phyloP scores from a whole-genome alignment of 768 basidiomycete species.

The Boletus huronensis region DNA sequence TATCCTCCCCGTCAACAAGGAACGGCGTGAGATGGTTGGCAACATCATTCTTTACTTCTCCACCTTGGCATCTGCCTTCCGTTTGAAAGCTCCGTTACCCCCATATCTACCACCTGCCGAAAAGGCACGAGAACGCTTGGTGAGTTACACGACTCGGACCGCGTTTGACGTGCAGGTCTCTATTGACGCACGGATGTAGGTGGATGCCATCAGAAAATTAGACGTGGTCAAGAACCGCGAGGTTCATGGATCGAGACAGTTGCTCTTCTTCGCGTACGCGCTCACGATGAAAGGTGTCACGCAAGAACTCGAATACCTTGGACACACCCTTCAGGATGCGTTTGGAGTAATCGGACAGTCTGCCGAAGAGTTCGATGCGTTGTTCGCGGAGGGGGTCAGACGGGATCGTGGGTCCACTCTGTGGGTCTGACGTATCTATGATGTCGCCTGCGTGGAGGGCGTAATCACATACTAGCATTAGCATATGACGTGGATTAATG shows the following conservation, averaged over 20 bases:
- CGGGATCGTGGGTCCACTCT: neutral
- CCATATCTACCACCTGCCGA: slow-evolving; percentile 95
- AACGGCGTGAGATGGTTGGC: slow-evolving; percentile 91
- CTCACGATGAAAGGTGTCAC: slow-evolving; percentile 94
- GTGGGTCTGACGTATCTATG: slow-evolving; percentile 14
- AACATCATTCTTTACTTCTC: slow-evolving; percentile 92
- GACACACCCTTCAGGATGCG: slow-evolving; percentile 75
- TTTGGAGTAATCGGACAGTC: slow-evolving; percentile 91
- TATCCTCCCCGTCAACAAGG: slow-evolving; percentile 83
- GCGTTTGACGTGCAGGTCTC: neutral
- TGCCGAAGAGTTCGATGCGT: slow-evolving; percentile 74
- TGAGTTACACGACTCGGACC: slow-evolving; percentile 36
- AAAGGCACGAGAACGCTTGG: slow-evolving; percentile 73
- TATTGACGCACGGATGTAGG: slow-evolving; percentile 38
- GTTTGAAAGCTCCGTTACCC: slow-evolving; percentile 88
- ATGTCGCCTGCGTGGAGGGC: neutral
- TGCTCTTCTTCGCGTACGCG: slow-evolving; percentile 93
- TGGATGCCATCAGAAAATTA: slow-evolving; percentile 75
- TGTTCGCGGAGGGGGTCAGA: slow-evolving; percentile 46
- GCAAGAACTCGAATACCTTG: slow-evolving; percentile 79
- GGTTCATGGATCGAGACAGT: slow-evolving; percentile 75
- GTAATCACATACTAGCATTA: too few species aligned
- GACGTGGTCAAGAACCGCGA: slow-evolving; percentile 87
- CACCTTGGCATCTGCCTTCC: slow-evolving; percentile 72
- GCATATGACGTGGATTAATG: slow-evolving; percentile 4